Evolutionary conservation across 192 early-diverging fungal species (phyloP).

Genomic region (Borealophlyctis nickersoniae): DNA sequence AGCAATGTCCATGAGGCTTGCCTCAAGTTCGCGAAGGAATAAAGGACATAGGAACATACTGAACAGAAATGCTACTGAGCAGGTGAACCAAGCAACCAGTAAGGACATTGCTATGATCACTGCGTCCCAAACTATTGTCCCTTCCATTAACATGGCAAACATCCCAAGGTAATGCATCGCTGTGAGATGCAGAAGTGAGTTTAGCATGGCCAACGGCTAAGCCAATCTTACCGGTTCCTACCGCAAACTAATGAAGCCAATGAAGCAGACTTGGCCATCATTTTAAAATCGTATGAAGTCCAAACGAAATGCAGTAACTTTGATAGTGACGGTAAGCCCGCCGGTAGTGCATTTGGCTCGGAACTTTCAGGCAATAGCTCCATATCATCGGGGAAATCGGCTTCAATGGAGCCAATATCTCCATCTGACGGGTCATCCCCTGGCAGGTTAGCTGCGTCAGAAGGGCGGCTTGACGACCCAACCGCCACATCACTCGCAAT

Average conservation of each 20-base stretch:
- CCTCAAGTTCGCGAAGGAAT: neutral
- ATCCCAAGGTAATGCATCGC: constrained; percentile 19
- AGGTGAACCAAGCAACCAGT: constrained; percentile 8
- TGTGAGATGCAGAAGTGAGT: neutral
- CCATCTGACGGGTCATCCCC: no score
- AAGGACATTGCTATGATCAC: constrained; percentile 4
- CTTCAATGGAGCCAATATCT: no score
- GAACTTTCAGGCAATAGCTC: no score
- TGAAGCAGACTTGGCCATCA: neutral
- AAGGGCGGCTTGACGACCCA: no score
- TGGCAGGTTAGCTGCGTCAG: no score
- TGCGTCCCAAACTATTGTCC: constrained; percentile 3
- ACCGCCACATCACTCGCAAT: no score
- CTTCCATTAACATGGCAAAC: constrained; percentile 18
- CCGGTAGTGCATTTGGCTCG: no score
- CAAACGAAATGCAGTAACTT: neutral
- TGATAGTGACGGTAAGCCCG: no score
- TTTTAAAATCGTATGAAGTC: neutral
- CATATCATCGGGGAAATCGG: no score
- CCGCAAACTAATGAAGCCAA: neutral
- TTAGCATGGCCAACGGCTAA: neutral
- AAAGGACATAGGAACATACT: constrained; percentile 1
- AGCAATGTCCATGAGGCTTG: neutral
- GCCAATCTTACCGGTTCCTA: neutral
- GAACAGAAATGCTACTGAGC: constrained; percentile 14